Evolutionary conservation across 305 asterid species (phyloP).

Genomic region (Fraxinus baroniana): DNA sequence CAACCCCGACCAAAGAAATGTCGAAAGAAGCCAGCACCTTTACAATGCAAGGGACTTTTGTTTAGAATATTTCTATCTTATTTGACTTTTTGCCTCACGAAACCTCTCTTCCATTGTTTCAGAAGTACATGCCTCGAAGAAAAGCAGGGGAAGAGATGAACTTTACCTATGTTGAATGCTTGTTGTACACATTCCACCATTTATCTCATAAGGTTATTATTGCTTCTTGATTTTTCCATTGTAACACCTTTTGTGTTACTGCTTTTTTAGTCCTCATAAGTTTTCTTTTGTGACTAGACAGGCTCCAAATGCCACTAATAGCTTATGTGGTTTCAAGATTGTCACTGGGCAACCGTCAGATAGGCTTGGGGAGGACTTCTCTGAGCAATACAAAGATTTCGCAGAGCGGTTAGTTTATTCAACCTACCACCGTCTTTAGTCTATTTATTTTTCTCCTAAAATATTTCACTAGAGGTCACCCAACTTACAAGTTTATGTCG

Average conservation of each 20-base stretch:
- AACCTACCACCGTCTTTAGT: background rate
- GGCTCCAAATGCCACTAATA: slow-evolving; percentile 94
- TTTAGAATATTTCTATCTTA: slow-evolving; percentile 14
- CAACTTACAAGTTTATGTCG: background rate
- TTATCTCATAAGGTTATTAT: slow-evolving; percentile 72
- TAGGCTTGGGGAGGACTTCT: slow-evolving; percentile 98
- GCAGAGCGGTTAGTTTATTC: slow-evolving; percentile 64
- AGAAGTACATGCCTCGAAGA: slow-evolving; percentile 85
- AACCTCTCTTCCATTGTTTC: slow-evolving; percentile 31
- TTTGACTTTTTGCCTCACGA: slow-evolving; percentile 15
- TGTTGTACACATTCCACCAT: slow-evolving; percentile 85
- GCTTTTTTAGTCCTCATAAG: slow-evolving; percentile 17
- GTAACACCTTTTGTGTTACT: slow-evolving; percentile 12
- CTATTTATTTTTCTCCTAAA: background rate
- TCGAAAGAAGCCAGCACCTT: background rate
- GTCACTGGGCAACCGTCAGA: slow-evolving; percentile 99
- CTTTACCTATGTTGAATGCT: slow-evolving; percentile 87
- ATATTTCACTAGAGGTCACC: background rate
- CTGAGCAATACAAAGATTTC: slow-evolving; percentile 72
- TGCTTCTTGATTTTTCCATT: slow-evolving; percentile 25
- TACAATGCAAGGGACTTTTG: slow-evolving; percentile 4
- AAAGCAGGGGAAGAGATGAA: slow-evolving; percentile 88
- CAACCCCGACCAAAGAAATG: background rate
- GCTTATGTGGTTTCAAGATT: slow-evolving; percentile 92
- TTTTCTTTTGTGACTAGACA: slow-evolving; percentile 35